phyloP scores from a whole-genome alignment of 2,329 filamentous ascomycete species.

The Aspergillus melleus region DNA sequence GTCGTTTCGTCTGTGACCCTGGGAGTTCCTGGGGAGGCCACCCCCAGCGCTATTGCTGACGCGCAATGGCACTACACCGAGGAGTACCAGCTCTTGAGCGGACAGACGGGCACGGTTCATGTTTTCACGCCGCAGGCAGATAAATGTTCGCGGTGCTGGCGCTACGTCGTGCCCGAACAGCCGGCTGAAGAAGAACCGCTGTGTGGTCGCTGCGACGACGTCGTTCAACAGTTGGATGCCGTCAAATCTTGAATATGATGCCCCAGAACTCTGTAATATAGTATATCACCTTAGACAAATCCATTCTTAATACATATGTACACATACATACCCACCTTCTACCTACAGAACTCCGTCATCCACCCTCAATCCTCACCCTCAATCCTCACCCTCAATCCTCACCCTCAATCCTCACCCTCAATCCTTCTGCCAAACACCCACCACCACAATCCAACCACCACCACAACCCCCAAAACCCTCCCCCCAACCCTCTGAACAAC shows the following conservation, averaged over 20 bases:
- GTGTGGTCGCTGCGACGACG: conserved; percentile 71
- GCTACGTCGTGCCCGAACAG: conserved; percentile 64
- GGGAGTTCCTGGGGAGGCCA: conserved; percentile 34
- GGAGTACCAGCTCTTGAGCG: conserved; percentile 40
- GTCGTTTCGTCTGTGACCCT: conserved; percentile 67
- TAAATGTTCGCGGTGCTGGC: conserved; percentile 91
- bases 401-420: no score
- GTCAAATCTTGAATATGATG: not conserved
- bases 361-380: no score
- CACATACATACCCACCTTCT: no score
- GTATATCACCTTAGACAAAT: not conserved
- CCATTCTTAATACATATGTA: no score
- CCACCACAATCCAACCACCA: no score
- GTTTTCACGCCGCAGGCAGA: conserved; percentile 51
- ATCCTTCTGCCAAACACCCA: no score
- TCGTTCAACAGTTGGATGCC: conserved; percentile 45
- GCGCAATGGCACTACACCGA: conserved; percentile 46
- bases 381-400: no score
- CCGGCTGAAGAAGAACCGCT: conserved; percentile 58
- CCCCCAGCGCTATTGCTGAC: conserved; percentile 26
- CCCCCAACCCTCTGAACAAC: no score
- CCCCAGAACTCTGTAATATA: not conserved
- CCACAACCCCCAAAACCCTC: no score
- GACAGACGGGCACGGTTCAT: conserved; percentile 35
- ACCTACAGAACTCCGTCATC: no score